phyloP scores from a whole-genome alignment of 176 grass and related monocot species.

The Zoysia pacifica region DNA sequence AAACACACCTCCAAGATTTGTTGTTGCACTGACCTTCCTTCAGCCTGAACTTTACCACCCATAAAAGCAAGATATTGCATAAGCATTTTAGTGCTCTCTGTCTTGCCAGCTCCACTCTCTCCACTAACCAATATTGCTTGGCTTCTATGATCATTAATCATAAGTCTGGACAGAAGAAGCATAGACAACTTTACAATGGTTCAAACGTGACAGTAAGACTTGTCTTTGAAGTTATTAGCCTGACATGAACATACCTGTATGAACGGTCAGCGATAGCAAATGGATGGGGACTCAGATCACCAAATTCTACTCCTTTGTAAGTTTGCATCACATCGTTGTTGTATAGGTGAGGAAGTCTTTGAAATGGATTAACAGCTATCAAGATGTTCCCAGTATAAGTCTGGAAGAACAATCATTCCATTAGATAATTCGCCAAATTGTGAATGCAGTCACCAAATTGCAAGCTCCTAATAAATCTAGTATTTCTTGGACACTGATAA shows the following conservation, averaged over 20 bases:
- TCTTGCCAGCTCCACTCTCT: constrained; percentile 94
- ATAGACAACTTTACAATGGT: constrained; percentile 15
- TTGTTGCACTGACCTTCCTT: constrained; percentile 81
- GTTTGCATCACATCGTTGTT: constrained; percentile 91
- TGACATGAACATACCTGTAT: constrained; percentile 58
- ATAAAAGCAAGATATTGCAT: constrained; percentile 92
- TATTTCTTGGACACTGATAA: not conserved
- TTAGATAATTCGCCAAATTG: constrained; percentile 39
- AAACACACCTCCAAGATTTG: constrained; percentile 79
- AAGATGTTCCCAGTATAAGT: constrained; percentile 96
- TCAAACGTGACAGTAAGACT: constrained; percentile 5
- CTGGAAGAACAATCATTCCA: constrained; percentile 63
- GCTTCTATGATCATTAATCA: constrained; percentile 72
- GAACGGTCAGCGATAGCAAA: constrained; percentile 87
- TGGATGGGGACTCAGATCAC: constrained; percentile 93
- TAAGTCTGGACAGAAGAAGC: constrained; percentile 60
- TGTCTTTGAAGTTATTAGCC: not conserved
- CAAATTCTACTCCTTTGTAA: constrained; percentile 86
- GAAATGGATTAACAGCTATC: constrained; percentile 97
- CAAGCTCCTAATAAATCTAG: constrained; percentile 17
- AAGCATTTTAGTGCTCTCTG: constrained; percentile 92
- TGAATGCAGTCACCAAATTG: constrained; percentile 2
- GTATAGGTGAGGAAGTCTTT: constrained; percentile 90
- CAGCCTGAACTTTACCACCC: constrained; percentile 71
- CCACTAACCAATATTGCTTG: constrained; percentile 93